phyloP scores from a whole-genome alignment of 1,284 basidiomycete genomes.

The Pascua sp. region DNA sequence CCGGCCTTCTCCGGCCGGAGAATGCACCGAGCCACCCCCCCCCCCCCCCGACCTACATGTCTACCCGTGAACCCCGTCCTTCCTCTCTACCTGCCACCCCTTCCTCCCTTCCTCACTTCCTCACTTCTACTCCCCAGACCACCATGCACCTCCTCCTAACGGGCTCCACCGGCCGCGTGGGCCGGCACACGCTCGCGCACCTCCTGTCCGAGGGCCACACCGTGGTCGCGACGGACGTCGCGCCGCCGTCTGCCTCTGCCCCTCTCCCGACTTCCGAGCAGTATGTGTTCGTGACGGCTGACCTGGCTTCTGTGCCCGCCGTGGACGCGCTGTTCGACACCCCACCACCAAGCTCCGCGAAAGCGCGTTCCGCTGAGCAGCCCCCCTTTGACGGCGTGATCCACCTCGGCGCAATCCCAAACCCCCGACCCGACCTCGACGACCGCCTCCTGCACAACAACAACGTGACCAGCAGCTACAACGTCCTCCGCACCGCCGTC shows the following conservation, averaged over 20 bases:
- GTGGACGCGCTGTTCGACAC: slow-evolving; percentile 29
- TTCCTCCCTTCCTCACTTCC: no score
- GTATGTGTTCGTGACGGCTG: slow-evolving; percentile 22
- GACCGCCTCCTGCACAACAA: slow-evolving; percentile 40
- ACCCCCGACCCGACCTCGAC: slow-evolving; percentile 29
- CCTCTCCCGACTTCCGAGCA: slow-evolving; percentile 3
- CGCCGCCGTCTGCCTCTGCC: slow-evolving; percentile 18
- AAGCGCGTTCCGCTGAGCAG: no score
- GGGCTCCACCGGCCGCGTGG: slow-evolving; percentile 40
- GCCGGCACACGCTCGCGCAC: slow-evolving; percentile 22
- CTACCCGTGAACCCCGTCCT: no score
- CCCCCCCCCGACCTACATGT: no score
- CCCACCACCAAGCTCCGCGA: not conserved
- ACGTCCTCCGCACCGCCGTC: slow-evolving; percentile 44
- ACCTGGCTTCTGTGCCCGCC: slow-evolving; percentile 26
- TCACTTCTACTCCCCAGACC: not conserved
- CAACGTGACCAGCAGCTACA: slow-evolving; percentile 41
- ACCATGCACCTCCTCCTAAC: slow-evolving; percentile 46
- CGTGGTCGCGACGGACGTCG: slow-evolving; percentile 37
- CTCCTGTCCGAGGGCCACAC: slow-evolving; percentile 33
- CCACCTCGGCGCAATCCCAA: slow-evolving; percentile 46
- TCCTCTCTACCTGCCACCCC: no score
- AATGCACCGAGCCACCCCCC: no score
- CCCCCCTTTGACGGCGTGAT: slow-evolving; percentile 40
- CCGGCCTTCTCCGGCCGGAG: no score